Base-by-base conservation (phyloP, 176 grass and related monocot species). In the Oryza meridionalis region DNA sequence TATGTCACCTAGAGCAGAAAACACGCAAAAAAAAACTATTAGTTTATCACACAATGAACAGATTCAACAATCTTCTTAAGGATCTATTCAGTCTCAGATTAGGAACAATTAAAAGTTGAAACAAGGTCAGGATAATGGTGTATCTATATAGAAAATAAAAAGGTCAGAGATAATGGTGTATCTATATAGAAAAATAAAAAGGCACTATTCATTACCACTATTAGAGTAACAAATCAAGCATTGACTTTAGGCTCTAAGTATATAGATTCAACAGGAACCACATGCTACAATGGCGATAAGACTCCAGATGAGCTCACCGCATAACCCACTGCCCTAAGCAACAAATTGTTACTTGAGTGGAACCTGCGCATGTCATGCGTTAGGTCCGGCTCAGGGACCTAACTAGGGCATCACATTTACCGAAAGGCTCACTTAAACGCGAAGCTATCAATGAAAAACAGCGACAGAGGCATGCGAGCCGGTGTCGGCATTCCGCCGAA, bases 401-500 rank as follows among this genome's bases (percentile, higher is more conserved):
- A 37, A 67, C 26, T 14, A 82, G 12, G 25, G 19, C 11, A 61
- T 2, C 7, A 11, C 14, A 46, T 0, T 43, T 24, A 59, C 31
- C 5, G 4, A 0, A 40, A 46, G 17, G 44, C 2, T 6, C 42
- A 35, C 17, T 24, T 74, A 53, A 13, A 84, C 1, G 27, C 13
- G 4, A 75, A 40, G 29, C 37, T 38, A 42, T 58, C 21, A 43
- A 38, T 38, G n/a, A 38, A 65, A 69, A 65, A 69, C 27, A 86
- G 75, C 1, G 1, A 6, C 14, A 67, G 27, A 9, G 8, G 27
- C 37, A 7, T 19, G 35, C 19, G 45, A 44, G 29, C 49, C 7
- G 9, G 11, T 0, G 7, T 62, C 7, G 50, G 72, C 77, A 85
- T 85, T 85, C 71, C 55, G 42, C 80, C 72, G 22, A 89, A 89